Evolutionary conservation across 2,329 filamentous ascomycete genomes (phyloP).

Genomic region (Domatiomyces catenatus): DNA sequence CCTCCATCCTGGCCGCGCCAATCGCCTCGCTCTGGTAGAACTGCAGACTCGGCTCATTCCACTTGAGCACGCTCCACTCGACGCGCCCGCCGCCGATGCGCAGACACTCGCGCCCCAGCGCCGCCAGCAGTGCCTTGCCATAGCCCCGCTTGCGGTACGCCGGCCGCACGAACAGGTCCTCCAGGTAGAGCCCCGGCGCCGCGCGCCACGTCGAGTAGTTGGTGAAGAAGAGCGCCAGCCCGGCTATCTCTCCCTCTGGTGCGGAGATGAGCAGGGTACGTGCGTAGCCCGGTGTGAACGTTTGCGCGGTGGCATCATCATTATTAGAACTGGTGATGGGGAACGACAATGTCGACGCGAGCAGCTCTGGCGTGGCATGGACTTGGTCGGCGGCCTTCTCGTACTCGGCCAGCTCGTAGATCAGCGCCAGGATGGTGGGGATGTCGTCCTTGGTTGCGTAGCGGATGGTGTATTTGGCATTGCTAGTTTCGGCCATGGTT

Average conservation of each 20-base stretch:
- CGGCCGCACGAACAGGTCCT: conserved; percentile 74
- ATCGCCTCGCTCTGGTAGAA: conserved; percentile 49
- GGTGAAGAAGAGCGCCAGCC: conserved; percentile 85
- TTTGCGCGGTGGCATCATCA: neutral
- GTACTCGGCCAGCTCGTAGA: conserved; percentile 75
- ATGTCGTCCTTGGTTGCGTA: conserved; percentile 45
- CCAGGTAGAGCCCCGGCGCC: conserved; percentile 77
- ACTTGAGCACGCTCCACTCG: conserved; percentile 83
- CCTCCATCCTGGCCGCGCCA: conserved; percentile 31
- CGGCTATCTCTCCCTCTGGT: conserved; percentile 36
- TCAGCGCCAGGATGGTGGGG: conserved; percentile 61
- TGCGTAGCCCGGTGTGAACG: conserved; percentile 41
- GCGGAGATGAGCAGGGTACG: conserved; percentile 55
- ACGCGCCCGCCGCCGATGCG: conserved; percentile 58
- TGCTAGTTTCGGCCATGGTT: conserved; percentile 13
- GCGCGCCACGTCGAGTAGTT: conserved; percentile 91
- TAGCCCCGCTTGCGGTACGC: conserved; percentile 60
- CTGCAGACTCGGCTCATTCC: conserved; percentile 78
- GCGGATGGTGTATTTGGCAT: conserved; percentile 14
- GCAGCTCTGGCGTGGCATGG: conserved; percentile 60
- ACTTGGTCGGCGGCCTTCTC: conserved; percentile 62
- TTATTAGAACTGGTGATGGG: conserved; percentile 31
- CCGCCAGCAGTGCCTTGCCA: conserved; percentile 57
- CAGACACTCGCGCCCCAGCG: conserved; percentile 64
- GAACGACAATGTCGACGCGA: conserved; percentile 65